Percentiles rank a stretch among this genome's conserved stretches.
phyloP scores from a whole-genome alignment of 257 asterid species.

The Apocynum venetum region DNA sequence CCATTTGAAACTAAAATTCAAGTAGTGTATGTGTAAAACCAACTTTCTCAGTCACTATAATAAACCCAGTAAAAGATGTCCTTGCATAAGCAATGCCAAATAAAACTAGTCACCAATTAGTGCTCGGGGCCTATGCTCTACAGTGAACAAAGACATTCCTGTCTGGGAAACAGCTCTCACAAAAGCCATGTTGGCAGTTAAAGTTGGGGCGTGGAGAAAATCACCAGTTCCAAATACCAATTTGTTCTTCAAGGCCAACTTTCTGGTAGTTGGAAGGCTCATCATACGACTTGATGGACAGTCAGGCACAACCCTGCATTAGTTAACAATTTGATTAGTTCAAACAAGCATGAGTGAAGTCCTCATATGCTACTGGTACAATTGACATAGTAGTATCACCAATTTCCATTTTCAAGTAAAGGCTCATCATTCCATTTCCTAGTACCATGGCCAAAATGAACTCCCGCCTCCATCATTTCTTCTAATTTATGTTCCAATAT shows the following conservation, averaged over 20 bases:
- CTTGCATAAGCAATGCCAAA: not conserved
- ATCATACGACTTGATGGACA: slow-evolving; percentile 68
- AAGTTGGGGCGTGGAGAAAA: slow-evolving; percentile 70
- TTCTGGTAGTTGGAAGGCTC: slow-evolving; percentile 81
- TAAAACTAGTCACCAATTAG: slow-evolving; percentile 62
- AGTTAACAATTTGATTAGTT: slow-evolving; percentile 21
- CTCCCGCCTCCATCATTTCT: not conserved
- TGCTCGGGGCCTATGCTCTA: slow-evolving; percentile 84
- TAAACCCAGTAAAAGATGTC: not conserved
- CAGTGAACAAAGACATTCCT: slow-evolving; percentile 71
- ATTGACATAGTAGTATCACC: not conserved
- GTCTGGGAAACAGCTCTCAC: slow-evolving; percentile 85
- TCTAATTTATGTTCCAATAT: not conserved
- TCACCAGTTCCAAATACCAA: slow-evolving; percentile 95
- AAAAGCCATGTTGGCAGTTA: slow-evolving; percentile 91
- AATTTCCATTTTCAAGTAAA: not conserved
- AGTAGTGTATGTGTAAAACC: too few species aligned
- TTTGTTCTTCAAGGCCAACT: slow-evolving; percentile 81
- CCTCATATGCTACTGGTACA: not conserved
- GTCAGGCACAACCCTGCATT: slow-evolving; percentile 75
- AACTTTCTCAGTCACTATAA: not conserved
- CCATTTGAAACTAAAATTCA: not conserved
- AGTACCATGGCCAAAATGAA: not conserved
- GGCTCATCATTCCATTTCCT: not conserved
- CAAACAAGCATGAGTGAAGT: not conserved